Evolutionary conservation across 192 early-diverging fungal species (phyloP), one percentile per base, ranked within the genome.

Genomic region (Rhizophagus sp.): DNA sequence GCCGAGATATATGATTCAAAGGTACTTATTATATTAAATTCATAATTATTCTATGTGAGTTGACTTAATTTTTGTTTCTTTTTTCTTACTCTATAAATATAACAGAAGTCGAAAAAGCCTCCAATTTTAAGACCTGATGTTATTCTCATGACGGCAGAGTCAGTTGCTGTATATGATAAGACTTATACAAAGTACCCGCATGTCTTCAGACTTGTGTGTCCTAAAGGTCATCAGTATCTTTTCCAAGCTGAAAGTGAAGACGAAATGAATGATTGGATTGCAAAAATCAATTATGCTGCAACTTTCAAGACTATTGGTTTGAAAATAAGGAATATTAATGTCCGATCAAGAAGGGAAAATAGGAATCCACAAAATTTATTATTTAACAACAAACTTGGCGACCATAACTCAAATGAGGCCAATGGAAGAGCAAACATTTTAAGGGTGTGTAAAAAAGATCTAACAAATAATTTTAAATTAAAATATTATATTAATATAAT

Each of bases 191-290:
- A 95, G 85, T 92, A 95, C 73, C 89, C 90, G 25, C 87, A 95
- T 52, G 93, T 93, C 6, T 94, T 94, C 82, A 89, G 94, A 13
- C 81, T 95, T 22, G 88, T 92, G 25, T 88, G 90, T 1, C 90
- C 87, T 6, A 91, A 93, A 61, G 91, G 91, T 33, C 89, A 93
- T 77, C 92, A 94, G 76, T 91, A 92, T 71, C 79, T 95, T 57
- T 87, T 95, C 75, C 85, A 91, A 82, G 91, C 92, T 3, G 84
- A 92, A 10, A 86, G 83, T 68, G 91, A 93, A 75, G 84, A 90
- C 41, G 89, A 91, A 27, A 91, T 95, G 83, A 90, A 93, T 47
- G 92, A 95, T 79, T 95, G 94, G 94, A 93, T 95, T 87, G 82
- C 87, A 39, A 90, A 90, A 67, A 91, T 95, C 67, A 95, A 95